Conservation (phyloP, 495 filamentous ascomycete genomes). For the Letharia lupina region DNA sequence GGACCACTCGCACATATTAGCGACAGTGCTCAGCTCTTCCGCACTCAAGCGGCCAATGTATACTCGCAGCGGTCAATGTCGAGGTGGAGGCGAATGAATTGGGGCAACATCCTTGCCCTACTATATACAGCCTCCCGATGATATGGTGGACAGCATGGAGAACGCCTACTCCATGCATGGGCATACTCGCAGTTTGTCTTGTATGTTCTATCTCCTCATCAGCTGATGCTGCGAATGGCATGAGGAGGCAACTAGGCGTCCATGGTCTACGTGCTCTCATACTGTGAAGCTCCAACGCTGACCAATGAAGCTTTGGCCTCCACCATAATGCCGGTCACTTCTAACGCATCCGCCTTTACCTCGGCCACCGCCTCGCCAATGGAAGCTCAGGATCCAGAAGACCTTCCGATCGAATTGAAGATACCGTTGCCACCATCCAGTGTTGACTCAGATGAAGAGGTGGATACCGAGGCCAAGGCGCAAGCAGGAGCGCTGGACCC, state of each 20-base stretch:
- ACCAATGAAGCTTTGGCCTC: slow-evolving; percentile 25
- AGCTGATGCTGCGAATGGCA: not conserved
- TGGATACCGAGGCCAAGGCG: not conserved
- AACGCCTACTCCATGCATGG: slow-evolving; percentile 23
- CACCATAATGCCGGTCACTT: slow-evolving; percentile 23
- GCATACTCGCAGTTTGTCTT: slow-evolving; percentile 24
- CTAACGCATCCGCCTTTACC: slow-evolving; percentile 24
- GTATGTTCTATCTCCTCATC: slow-evolving; percentile 18
- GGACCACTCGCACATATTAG: slow-evolving; percentile 6
- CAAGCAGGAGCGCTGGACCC: not conserved
- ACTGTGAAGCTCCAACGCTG: slow-evolving; percentile 7
- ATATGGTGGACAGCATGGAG: slow-evolving; percentile 25
- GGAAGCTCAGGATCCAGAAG: slow-evolving; percentile 15
- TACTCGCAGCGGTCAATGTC: slow-evolving; percentile 24
- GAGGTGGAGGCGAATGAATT: slow-evolving; percentile 19
- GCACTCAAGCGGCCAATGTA: slow-evolving; percentile 6
- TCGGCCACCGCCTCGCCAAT: slow-evolving; percentile 22
- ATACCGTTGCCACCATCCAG: slow-evolving; percentile 22
- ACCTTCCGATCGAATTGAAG: slow-evolving; percentile 22
- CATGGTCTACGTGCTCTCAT: slow-evolving; percentile 1
- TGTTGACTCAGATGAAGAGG: slow-evolving; percentile 14
- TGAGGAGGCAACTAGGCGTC: not conserved
- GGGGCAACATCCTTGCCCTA: slow-evolving; percentile 18
- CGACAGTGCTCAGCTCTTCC: slow-evolving; percentile 16
- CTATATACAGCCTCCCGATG: slow-evolving; percentile 15